Evolutionary conservation across 2,329 filamentous ascomycete genomes (phyloP), one percentile per base, ranked within the genome.

Genomic region (Pseudocercospora crystallina): DNA sequence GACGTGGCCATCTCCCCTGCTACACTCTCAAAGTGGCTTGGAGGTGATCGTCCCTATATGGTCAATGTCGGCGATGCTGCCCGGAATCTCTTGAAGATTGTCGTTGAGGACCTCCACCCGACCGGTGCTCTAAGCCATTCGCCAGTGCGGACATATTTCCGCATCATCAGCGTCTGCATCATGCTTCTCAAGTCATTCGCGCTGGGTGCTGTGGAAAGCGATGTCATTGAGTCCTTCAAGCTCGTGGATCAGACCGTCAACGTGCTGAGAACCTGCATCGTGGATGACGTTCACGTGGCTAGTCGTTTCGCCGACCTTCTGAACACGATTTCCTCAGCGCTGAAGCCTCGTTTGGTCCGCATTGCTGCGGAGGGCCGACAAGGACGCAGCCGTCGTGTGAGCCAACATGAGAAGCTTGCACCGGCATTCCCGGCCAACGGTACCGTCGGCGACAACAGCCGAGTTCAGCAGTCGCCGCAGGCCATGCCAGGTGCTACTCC

Each of bases 151-250:
- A 92, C 89, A 0, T 92, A 92, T 68, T 91, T 94, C 73, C 83
- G 89, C 49, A 92, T 94, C 66, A 89, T 92, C 58, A 89, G 85
- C 51, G 88, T 89, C 3, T 87, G 87, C 56, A 91, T 92, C 81
- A 91, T 94, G 64, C 70, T 94, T 13, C 79, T 94, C 43, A 94
- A 86, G 73, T 92, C 89, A 0, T 92, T 94, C 69, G 87, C 88
- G 0, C 78, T 94, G 1, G 89, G 89, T 13, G 88, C 88, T 1
- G 85, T 86, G 1, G 86, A 89, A 61, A 84, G 84, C 48, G 88
- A 94, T 59, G 86, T 92, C 20, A 83, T 86, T 62, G 78, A 87
- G 40, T 89, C 85, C 56, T 85, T 94, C 29, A 79, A 80, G 5
- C 76, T 94, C 26, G 86, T 94, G 76, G 86, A 90, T 63, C 76